Percentiles rank a stretch among this genome's conserved stretches.
Conservation (phyloP, 768 basidiomycete genomes). For the Pleurotus tuber-regium region DNA sequence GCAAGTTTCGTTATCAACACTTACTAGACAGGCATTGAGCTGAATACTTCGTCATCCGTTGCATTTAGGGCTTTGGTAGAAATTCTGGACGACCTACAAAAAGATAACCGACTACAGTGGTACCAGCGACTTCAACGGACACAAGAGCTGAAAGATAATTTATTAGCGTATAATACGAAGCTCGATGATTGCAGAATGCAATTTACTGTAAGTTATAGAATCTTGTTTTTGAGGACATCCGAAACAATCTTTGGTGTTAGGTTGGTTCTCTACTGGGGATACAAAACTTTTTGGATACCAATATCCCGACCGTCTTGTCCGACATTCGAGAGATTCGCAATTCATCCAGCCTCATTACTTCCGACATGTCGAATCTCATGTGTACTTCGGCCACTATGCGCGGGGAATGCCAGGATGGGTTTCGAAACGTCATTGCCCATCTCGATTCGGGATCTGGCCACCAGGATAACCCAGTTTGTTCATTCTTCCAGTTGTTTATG, state of each 20-base stretch:
- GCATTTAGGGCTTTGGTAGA: neutral
- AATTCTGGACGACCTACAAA: neutral
- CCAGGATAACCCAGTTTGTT: too few species aligned
- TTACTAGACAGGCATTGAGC: neutral
- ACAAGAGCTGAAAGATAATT: constrained; percentile 1
- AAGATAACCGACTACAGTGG: neutral
- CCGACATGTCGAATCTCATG: too few species aligned
- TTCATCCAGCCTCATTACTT: too few species aligned
- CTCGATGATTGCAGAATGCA: neutral
- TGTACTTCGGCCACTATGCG: too few species aligned
- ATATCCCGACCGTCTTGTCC: too few species aligned
- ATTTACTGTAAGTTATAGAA: neutral
- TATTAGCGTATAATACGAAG: neutral
- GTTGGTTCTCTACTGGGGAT: neutral
- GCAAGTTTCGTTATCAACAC: neutral
- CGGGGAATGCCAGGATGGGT: too few species aligned
- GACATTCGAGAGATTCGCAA: too few species aligned
- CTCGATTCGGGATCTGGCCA: too few species aligned
- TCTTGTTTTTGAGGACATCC: too few species aligned
- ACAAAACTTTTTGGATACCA: neutral
- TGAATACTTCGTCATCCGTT: neutral
- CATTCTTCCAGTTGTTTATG: too few species aligned
- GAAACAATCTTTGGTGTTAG: too few species aligned
- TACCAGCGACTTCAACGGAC: neutral
- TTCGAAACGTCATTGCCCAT: too few species aligned